Conservation (phyloP, 2,329 filamentous ascomycete species). For the Daldinia sp. region DNA sequence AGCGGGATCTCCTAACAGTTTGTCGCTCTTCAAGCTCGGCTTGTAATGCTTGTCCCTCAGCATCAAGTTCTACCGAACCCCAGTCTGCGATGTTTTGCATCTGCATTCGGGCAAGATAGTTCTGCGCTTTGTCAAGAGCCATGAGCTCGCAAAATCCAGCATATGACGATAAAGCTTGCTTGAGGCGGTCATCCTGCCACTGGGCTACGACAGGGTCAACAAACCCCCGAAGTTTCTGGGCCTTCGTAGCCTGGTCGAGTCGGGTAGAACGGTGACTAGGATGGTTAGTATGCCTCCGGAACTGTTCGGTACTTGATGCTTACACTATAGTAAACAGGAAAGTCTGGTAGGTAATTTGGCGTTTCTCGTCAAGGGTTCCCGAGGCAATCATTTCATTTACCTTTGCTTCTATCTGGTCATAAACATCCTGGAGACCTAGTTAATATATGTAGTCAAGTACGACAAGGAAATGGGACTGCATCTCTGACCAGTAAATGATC, state of each 20-base stretch:
- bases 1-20: constrained; percentile 61
- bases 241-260: constrained; percentile 77
- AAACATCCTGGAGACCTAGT: constrained; percentile 71
- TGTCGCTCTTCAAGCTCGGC: constrained; percentile 81
- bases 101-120: constrained; percentile 78
- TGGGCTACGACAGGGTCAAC: constrained; percentile 83
- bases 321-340: constrained; percentile 94
- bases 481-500: constrained; percentile 81
- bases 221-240: constrained; percentile 80
- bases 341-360: constrained; percentile 86
- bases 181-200: constrained; percentile 81
- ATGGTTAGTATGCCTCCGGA: constrained; percentile 31
- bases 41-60: constrained; percentile 83
- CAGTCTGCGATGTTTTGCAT: constrained; percentile 86
- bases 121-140: constrained; percentile 82
- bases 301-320: constrained; percentile 43
- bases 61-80: constrained; percentile 81
- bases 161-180: constrained; percentile 78
- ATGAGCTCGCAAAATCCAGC: constrained; percentile 82
- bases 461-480: neutral
- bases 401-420: constrained; percentile 85
- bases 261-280: constrained; percentile 81
- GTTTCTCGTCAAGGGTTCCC: constrained; percentile 81
- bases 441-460: constrained; percentile 30
- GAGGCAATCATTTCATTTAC: constrained; percentile 83